phyloP scores from a whole-genome alignment of 2,329 filamentous ascomycete species.

The Colletotrichum falcatum region DNA sequence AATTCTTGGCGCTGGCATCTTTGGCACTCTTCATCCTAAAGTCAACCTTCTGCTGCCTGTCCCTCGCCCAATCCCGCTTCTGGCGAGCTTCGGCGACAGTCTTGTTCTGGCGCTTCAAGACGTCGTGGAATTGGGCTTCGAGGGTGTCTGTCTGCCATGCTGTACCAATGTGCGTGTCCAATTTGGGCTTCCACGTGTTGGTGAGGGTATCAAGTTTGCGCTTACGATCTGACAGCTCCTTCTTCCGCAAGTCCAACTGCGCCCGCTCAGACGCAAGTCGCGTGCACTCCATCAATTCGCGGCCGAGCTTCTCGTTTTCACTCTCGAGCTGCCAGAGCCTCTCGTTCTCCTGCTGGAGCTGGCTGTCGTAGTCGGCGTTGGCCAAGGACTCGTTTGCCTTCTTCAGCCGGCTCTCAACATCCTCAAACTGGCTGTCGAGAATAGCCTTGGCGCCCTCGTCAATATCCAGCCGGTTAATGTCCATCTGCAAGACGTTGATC shows the following conservation, averaged over 20 bases:
- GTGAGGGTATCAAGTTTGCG: constrained; percentile 82
- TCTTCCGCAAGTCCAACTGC: constrained; percentile 84
- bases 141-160: constrained; percentile 78
- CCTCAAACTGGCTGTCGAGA: constrained; percentile 78
- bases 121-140: constrained; percentile 76
- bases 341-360: constrained; percentile 74
- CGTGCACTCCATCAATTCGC: constrained; percentile 87
- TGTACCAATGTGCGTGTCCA: constrained; percentile 72
- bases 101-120: constrained; percentile 67
- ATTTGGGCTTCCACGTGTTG: constrained; percentile 77
- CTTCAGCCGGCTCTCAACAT: constrained; percentile 73
- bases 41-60: constrained; percentile 82
- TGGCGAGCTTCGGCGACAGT: constrained; percentile 74
- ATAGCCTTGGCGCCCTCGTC: constrained; percentile 88
- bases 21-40: constrained; percentile 76
- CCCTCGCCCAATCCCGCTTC: constrained; percentile 75
- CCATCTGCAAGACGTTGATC: constrained; percentile 72
- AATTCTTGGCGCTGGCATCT: constrained; percentile 73
- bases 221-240: constrained; percentile 80
- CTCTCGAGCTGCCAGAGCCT: constrained; percentile 78
- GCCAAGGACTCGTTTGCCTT: constrained; percentile 73
- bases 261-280: constrained; percentile 85
- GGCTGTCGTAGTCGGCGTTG: constrained; percentile 75
- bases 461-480: constrained; percentile 78
- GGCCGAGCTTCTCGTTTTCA: constrained; percentile 76